These are phyloP conservation scores for Ophiognomonia clavigignenti-juglandacearum DNA, from an alignment of 2,329 filamentous ascomycete species.

Conservation along the genomic window DNA sequence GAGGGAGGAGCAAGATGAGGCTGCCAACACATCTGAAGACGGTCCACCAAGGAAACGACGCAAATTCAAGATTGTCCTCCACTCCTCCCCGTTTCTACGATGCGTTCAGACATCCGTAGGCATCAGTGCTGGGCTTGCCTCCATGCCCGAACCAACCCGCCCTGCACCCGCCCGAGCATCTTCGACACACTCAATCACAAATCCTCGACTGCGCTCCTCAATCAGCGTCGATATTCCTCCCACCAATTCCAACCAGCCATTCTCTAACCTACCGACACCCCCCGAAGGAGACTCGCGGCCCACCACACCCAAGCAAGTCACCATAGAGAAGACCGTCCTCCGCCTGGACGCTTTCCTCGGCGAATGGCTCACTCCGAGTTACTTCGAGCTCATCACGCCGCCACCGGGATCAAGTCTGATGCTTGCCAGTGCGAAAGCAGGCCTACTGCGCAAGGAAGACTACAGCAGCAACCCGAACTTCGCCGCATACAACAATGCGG, in stretches of 20 bases:
- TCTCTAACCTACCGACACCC: constrained; percentile 12
- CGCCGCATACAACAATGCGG: constrained; percentile 18
- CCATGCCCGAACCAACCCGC: constrained; percentile 32
- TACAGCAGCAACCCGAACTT: constrained; percentile 45
- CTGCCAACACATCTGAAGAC: constrained; percentile 12
- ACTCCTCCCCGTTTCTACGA: constrained; percentile 89
- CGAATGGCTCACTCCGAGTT: constrained; percentile 91
- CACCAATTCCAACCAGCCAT: constrained; percentile 16
- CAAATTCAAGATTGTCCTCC: constrained; percentile 75
- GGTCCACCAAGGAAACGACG: constrained; percentile 33
- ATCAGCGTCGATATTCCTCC: constrained; percentile 17
- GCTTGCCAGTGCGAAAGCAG: constrained; percentile 83
- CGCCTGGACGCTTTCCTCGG: constrained; percentile 90
- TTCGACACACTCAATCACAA: constrained; percentile 8
- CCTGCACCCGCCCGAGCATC: constrained; percentile 16
- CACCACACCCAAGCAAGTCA: constrained; percentile 5
- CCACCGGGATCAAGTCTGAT: constrained; percentile 83
- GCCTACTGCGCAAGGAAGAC: constrained; percentile 73
- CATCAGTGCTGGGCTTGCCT: constrained; percentile 78
- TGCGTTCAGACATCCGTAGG: constrained; percentile 90
- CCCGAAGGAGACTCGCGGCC: constrained; percentile 4
- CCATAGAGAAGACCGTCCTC: constrained; percentile 55
- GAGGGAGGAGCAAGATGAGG: constrained; percentile 39
- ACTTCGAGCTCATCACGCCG: constrained; percentile 87
- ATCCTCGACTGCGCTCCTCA: constrained; percentile 17